Evolutionary conservation across 2,329 filamentous ascomycete genomes (phyloP).

Genomic region (Aspergillus spinulosporus): DNA sequence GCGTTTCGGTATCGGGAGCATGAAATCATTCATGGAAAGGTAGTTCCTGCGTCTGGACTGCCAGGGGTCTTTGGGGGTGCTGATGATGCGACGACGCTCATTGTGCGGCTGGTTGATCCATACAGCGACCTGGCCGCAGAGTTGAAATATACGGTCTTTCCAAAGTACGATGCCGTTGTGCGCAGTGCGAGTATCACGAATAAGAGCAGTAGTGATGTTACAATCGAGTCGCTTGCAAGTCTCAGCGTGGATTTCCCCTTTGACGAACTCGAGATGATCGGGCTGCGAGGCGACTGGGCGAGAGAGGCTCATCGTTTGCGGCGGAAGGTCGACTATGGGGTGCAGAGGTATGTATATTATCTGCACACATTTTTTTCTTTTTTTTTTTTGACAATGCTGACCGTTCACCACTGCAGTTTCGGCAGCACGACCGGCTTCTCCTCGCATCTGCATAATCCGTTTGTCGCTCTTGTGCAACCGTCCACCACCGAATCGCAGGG

Average conservation of each 20-base stretch:
- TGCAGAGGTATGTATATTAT: constrained; percentile 48
- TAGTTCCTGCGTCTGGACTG: constrained; percentile 52
- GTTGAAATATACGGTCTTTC: constrained; percentile 64
- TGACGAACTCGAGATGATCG: constrained; percentile 62
- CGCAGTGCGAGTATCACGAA: constrained; percentile 64
- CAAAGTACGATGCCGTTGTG: constrained; percentile 60
- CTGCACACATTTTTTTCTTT: too few relatives aligned
- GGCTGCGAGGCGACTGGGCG: constrained; percentile 64
- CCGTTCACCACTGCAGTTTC: constrained; percentile 47
- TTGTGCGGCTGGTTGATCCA: constrained; percentile 60
- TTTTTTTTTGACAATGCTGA: neutral
- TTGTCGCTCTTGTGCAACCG: constrained; percentile 59
- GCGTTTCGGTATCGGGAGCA: constrained; percentile 61
- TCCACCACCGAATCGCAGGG: constrained; percentile 61
- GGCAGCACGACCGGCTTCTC: constrained; percentile 63
- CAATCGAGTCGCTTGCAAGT: constrained; percentile 59
- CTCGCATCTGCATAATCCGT: constrained; percentile 65
- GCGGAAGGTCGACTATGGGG: constrained; percentile 58
- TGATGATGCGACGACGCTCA: constrained; percentile 59
- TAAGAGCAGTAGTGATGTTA: constrained; percentile 55
- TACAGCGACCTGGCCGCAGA: constrained; percentile 60
- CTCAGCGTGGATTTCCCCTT: constrained; percentile 63
- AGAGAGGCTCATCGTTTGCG: constrained; percentile 58
- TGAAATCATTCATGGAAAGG: constrained; percentile 58
- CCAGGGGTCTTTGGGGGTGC: constrained; percentile 61